phyloP scores from a whole-genome alignment of 192 early-diverging fungal genomes.

The Coemansia sp. region DNA sequence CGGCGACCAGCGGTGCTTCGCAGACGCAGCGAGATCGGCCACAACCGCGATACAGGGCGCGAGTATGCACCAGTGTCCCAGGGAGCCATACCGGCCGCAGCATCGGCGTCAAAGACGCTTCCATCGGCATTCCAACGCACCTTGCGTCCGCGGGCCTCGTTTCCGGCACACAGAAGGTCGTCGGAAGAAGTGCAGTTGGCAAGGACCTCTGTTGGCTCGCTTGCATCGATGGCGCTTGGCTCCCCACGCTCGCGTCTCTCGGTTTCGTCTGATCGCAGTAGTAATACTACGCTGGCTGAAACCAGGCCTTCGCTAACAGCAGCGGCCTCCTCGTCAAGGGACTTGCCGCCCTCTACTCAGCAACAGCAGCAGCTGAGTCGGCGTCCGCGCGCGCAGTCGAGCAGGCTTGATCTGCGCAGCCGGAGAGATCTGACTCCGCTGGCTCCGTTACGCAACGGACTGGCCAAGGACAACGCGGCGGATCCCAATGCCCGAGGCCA shows the following conservation, averaged over 20 bases:
- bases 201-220: neutral
- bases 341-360: neutral
- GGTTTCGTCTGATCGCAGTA: neutral
- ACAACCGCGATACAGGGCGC: neutral
- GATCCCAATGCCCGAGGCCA: neutral
- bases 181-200: neutral
- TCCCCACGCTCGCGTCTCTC: slow-evolving; percentile 1
- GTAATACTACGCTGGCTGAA: neutral
- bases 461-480: neutral
- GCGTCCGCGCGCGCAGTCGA: neutral
- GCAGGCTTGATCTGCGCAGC: slow-evolving; percentile 13
- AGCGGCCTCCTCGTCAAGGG: neutral
- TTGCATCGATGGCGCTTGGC: slow-evolving; percentile 1
- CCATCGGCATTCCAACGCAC: neutral
- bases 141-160: neutral
- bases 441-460: slow-evolving; percentile 8
- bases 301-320: neutral
- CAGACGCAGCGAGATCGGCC: slow-evolving; percentile 22
- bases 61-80: neutral
- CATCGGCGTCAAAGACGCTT: neutral
- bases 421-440: slow-evolving; percentile 19
- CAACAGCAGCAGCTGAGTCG: neutral
- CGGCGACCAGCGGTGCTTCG: slow-evolving; percentile 8
- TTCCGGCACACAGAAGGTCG: neutral
- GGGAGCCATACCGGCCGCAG: neutral